Conservation (phyloP, 352 stramenopile species). For the Pythium biforme region DNA sequence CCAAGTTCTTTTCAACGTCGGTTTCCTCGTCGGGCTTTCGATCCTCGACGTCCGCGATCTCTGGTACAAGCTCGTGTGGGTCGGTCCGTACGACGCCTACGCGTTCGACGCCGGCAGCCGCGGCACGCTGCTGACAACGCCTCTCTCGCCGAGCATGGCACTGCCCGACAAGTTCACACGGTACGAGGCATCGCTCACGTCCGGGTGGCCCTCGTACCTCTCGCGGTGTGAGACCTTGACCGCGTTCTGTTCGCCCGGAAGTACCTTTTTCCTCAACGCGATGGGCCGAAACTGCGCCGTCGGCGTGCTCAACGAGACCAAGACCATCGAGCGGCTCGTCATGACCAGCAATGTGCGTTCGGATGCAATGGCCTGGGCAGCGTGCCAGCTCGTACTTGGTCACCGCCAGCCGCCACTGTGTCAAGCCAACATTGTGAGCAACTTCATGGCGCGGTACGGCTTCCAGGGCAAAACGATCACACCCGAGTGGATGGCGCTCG, state of each 20-base stretch:
- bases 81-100: slow-evolving; percentile 28
- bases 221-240: slow-evolving; percentile 17
- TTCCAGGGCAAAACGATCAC: not conserved
- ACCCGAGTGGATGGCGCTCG: slow-evolving; percentile 7
- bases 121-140: slow-evolving; percentile 15
- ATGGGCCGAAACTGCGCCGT: slow-evolving; percentile 24
- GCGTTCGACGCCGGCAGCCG: slow-evolving; percentile 23
- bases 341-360: slow-evolving; percentile 25
- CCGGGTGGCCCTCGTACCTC: slow-evolving; percentile 19
- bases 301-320: slow-evolving; percentile 13
- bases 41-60: slow-evolving; percentile 27
- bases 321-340: slow-evolving; percentile 18
- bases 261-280: slow-evolving; percentile 29
- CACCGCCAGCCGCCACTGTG: slow-evolving; percentile 28
- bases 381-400: slow-evolving; percentile 22
- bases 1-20: not conserved
- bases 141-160: not conserved
- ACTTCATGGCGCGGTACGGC: slow-evolving; percentile 23
- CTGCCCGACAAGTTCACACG: not conserved
- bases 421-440: slow-evolving; percentile 22
- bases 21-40: slow-evolving; percentile 1
- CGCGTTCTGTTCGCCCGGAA: slow-evolving; percentile 17
- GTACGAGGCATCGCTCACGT: slow-evolving; percentile 1
- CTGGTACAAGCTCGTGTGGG: slow-evolving; percentile 33
- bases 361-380: slow-evolving; percentile 32